phyloP scores from a whole-genome alignment of 2,329 filamentous ascomycete genomes.

The Aureobasidium zeae region DNA sequence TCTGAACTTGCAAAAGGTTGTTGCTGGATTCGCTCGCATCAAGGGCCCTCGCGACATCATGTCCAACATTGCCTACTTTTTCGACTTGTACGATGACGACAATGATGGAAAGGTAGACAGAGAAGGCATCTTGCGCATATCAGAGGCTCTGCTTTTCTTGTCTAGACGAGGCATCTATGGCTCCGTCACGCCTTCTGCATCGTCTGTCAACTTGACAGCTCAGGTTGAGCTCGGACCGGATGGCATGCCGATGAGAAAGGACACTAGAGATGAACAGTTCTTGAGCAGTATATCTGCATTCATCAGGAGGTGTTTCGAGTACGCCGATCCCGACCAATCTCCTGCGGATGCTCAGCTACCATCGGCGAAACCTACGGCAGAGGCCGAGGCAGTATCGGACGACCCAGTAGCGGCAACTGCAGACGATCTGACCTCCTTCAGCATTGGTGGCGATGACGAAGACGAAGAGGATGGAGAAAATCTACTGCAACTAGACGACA shows the following conservation, averaged over 20 bases:
- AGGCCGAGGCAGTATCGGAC: conserved; percentile 21
- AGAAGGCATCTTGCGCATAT: conserved; percentile 90
- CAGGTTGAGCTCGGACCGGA: conserved; percentile 26
- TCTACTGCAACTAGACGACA: conserved; percentile 50
- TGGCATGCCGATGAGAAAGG: conserved; percentile 36
- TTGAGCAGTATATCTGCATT: conserved; percentile 90
- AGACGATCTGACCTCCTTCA: conserved; percentile 51
- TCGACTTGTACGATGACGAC: conserved; percentile 92
- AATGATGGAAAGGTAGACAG: conserved; percentile 84
- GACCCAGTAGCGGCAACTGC: conserved; percentile 25
- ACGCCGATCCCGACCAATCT: conserved; percentile 78
- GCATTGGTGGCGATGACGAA: conserved; percentile 61
- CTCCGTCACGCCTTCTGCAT: conserved; percentile 55
- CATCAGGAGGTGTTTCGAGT: conserved; percentile 93
- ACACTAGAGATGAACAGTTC: conserved; percentile 77
- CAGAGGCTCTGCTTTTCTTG: conserved; percentile 85
- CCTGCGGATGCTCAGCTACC: conserved; percentile 23
- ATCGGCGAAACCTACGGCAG: conserved; percentile 17
- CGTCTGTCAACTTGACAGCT: conserved; percentile 44
- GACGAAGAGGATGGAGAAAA: conserved; percentile 30
- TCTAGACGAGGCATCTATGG: conserved; percentile 80
- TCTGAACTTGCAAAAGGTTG: conserved; percentile 81
- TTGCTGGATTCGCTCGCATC: conserved; percentile 79
- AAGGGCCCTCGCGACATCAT: conserved; percentile 95
- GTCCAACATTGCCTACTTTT: conserved; percentile 96